Conservation (phyloP, 805 yeast species). For the Schwanniomyces occidentalis region DNA sequence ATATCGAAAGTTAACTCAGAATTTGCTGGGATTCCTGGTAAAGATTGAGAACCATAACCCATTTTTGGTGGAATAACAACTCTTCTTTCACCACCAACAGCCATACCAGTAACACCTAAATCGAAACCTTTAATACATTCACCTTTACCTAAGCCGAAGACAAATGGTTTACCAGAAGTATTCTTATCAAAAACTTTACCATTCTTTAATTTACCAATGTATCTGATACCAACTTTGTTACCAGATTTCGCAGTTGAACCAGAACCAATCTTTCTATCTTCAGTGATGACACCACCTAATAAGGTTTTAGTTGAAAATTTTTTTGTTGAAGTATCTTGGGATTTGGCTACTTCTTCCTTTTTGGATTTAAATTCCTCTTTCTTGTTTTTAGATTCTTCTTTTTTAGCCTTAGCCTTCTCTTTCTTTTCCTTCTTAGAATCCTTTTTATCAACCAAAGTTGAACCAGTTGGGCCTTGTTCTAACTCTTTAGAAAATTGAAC, state of each 20-base stretch:
- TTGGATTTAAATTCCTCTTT: slow-evolving; percentile 25
- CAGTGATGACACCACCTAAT: slow-evolving; percentile 90
- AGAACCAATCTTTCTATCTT: slow-evolving; percentile 87
- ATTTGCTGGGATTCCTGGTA: slow-evolving; percentile 98
- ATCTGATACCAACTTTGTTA: slow-evolving; percentile 91
- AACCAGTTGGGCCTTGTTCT: slow-evolving; percentile 90
- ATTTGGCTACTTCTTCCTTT: slow-evolving; percentile 19
- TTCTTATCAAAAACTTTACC: slow-evolving; percentile 97
- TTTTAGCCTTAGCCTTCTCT: slow-evolving; percentile 27
- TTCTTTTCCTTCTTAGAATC: slow-evolving; percentile 26
- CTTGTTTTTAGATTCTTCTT: slow-evolving; percentile 27
- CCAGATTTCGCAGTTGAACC: slow-evolving; percentile 90
- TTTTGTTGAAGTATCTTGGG: slow-evolving; percentile 15
- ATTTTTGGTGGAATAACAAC: slow-evolving; percentile 92
- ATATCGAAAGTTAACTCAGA: slow-evolving; percentile 95
- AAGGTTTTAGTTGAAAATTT: slow-evolving; percentile 74
- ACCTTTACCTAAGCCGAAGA: slow-evolving; percentile 89
- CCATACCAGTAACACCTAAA: slow-evolving; percentile 97
- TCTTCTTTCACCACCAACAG: slow-evolving; percentile 98
- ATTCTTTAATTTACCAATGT: slow-evolving; percentile 95
- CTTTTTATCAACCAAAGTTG: slow-evolving; percentile 29
- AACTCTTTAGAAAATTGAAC: slow-evolving; percentile 88
- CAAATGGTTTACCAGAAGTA: slow-evolving; percentile 95
- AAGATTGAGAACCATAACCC: slow-evolving; percentile 92
- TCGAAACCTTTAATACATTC: slow-evolving; percentile 99